Evolutionary conservation across 495 filamentous ascomycete genomes (phyloP).

Genomic region (Tuber microsphaerosporum): DNA sequence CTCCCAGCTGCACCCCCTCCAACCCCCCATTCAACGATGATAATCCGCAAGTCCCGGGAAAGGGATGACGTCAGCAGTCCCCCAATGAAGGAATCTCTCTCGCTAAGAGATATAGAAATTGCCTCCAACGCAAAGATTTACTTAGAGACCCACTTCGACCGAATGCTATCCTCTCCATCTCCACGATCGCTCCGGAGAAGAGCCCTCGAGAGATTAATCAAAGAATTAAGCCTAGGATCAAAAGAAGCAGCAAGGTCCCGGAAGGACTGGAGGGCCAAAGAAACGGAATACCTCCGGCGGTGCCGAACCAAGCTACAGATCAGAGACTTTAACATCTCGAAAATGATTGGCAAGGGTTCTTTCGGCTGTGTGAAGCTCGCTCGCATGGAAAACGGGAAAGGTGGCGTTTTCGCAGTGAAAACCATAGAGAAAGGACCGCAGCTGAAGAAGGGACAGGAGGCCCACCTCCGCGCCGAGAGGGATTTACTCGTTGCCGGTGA

Average conservation of each 20-base stretch:
- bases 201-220: constrained; percentile 57
- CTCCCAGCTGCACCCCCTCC: background rate
- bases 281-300: constrained; percentile 71
- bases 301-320: constrained; percentile 51
- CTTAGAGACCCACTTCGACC: constrained; percentile 75
- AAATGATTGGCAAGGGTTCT: constrained; percentile 87
- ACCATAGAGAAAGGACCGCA: constrained; percentile 87
- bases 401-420: constrained; percentile 83
- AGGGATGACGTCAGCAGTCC: background rate
- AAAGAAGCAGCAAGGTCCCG: background rate
- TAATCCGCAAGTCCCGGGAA: background rate
- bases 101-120: constrained; percentile 69
- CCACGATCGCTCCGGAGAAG: constrained; percentile 60
- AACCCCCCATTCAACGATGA: background rate
- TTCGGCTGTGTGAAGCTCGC: constrained; percentile 88
- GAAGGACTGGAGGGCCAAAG: constrained; percentile 53
- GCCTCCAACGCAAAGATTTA: constrained; percentile 75
- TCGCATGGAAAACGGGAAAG: constrained; percentile 51
- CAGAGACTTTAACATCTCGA: constrained; percentile 69
- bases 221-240: constrained; percentile 33
- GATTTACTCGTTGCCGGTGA: constrained; percentile 85
- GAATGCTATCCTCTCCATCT: constrained; percentile 51
- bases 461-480: constrained; percentile 80
- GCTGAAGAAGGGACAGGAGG: constrained; percentile 83
- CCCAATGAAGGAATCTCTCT: background rate